phyloP scores from a whole-genome alignment of 225 moss, liverwort and hornwort genomes.

The Rhytidiadelphus loreus region DNA sequence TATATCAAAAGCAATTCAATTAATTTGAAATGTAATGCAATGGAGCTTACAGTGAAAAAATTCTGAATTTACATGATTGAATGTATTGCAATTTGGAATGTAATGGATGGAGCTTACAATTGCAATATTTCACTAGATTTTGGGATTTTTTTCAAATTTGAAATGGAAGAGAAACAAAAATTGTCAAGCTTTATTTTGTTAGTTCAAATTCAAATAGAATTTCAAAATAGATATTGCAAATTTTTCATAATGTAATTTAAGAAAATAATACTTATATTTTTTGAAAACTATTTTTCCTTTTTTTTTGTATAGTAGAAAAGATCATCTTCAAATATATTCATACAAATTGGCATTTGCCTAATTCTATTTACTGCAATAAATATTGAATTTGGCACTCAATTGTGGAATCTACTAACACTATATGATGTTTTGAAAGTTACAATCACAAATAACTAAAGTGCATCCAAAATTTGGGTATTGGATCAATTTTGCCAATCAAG shows the following conservation, averaged over 20 bases:
- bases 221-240: neutral
- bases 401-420: too few species aligned
- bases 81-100: neutral
- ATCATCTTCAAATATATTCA: neutral
- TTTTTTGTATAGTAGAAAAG: neutral
- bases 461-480: neutral
- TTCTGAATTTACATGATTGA: neutral
- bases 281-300: fast-evolving
- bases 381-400: fast-evolving
- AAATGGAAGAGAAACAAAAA: neutral
- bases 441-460: neutral
- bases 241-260: neutral
- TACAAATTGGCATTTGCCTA: neutral
- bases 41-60: too few species aligned
- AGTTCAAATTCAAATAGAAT: neutral
- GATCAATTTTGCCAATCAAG: neutral
- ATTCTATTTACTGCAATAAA: neutral
- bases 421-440: neutral
- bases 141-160: neutral
- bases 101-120: neutral
- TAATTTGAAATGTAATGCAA: neutral
- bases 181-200: neutral
- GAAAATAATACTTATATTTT: neutral
- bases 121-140: neutral
- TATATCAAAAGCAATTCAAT: neutral